Evolutionary conservation across 331 rosid species (phyloP).

Genomic region (Cydonia oblonga): DNA sequence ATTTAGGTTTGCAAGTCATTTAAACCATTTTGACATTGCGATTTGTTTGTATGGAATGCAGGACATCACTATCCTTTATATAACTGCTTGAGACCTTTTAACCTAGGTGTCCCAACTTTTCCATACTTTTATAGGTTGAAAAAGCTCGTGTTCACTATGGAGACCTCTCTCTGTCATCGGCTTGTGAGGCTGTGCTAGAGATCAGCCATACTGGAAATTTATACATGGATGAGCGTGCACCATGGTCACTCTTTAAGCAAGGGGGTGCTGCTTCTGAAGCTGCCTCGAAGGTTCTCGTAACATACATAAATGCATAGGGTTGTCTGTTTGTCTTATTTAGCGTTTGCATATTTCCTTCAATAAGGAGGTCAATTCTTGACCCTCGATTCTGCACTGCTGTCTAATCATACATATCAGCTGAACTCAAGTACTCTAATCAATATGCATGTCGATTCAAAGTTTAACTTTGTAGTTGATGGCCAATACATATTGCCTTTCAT

Average conservation of each 20-base stretch:
- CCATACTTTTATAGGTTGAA: conserved; percentile 41
- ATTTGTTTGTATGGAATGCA: conserved; percentile 1
- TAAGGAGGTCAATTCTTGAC: not conserved
- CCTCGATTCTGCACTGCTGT: not conserved
- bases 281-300: conserved; percentile 64
- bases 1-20: conserved; percentile 1
- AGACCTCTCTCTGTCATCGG: conserved; percentile 65
- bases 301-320: not conserved
- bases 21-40: not conserved
- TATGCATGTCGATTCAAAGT: not conserved
- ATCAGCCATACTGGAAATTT: conserved; percentile 79
- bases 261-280: conserved; percentile 66
- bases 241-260: conserved; percentile 93
- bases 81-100: not conserved
- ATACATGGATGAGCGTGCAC: conserved; percentile 79
- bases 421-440: not conserved
- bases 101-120: not conserved
- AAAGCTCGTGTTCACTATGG: conserved; percentile 57
- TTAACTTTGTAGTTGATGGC: not conserved
- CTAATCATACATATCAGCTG: not conserved
- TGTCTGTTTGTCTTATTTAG: not conserved
- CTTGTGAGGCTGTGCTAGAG: conserved; percentile 85
- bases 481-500: not conserved
- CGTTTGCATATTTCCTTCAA: not conserved
- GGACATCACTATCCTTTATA: not conserved